Evolutionary conservation across 2,329 filamentous ascomycete species (phyloP).

Genomic region (Botrytis byssoidea): DNA sequence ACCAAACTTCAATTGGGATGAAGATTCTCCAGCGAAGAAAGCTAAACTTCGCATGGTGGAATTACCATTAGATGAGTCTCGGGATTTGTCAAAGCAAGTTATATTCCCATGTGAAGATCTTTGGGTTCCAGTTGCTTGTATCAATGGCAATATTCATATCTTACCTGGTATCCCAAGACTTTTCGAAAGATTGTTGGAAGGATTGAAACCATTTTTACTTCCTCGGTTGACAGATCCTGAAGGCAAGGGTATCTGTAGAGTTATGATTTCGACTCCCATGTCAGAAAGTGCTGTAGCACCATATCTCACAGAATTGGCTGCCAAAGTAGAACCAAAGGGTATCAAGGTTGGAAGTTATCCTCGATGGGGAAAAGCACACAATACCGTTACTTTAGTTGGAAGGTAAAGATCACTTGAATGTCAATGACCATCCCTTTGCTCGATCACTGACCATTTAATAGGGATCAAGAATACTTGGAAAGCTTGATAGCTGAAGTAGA

Average conservation of each 20-base stretch:
- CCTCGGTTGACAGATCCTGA: conserved; percentile 75
- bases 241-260: conserved; percentile 73
- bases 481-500: conserved; percentile 75
- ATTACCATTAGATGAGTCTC: conserved; percentile 70
- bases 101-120: conserved; percentile 77
- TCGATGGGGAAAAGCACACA: conserved; percentile 80
- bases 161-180: conserved; percentile 84
- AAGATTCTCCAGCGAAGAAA: conserved; percentile 70
- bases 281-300: conserved; percentile 81
- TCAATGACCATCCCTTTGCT: not conserved
- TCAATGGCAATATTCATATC: conserved; percentile 92
- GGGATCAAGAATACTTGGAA: conserved; percentile 75
- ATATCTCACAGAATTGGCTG: conserved; percentile 78
- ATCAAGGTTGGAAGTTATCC: conserved; percentile 97
- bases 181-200: conserved; percentile 75
- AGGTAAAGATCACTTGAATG: conserved; percentile 42
- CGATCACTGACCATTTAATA: conserved; percentile 34
- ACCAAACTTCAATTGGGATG: conserved; percentile 79
- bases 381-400: conserved; percentile 86
- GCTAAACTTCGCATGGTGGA: conserved; percentile 91
- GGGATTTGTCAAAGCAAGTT: conserved; percentile 67
- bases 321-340: conserved; percentile 68
- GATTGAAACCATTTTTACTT: conserved; percentile 67
- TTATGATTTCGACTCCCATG: conserved; percentile 84
- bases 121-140: conserved; percentile 87